Evolutionary conservation across 2,329 filamentous ascomycete genomes (phyloP).

Genomic region (Alternaria viburni): DNA sequence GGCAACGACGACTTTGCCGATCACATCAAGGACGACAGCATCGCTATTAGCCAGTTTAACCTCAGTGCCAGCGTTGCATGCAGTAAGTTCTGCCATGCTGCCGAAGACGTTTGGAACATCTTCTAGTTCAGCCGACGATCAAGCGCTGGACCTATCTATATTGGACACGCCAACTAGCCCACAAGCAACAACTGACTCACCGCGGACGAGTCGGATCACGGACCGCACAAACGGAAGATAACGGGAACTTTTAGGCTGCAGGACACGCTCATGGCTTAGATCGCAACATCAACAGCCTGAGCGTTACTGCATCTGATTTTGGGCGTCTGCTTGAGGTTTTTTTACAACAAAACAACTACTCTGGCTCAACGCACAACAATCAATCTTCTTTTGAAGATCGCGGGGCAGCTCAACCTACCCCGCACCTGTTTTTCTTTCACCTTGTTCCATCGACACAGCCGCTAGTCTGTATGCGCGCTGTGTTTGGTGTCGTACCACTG

Average conservation of each 20-base stretch:
- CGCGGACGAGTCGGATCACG: slow-evolving; percentile 18
- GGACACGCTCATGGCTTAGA: slow-evolving; percentile 57
- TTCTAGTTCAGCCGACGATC: slow-evolving; percentile 62
- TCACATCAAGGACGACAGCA: slow-evolving; percentile 92
- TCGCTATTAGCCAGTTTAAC: slow-evolving; percentile 98
- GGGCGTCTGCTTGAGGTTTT: slow-evolving; percentile 74
- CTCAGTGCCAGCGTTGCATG: slow-evolving; percentile 96
- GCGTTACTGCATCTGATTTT: slow-evolving; percentile 57
- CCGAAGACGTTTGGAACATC: slow-evolving; percentile 94
- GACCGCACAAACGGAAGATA: slow-evolving; percentile 28
- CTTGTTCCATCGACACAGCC: slow-evolving; percentile 15
- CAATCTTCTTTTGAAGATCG: slow-evolving; percentile 50
- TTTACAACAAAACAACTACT: slow-evolving; percentile 80
- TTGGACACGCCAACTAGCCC: slow-evolving; percentile 34
- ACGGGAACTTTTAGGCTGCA: slow-evolving; percentile 36
- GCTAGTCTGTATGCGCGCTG: slow-evolving; percentile 18
- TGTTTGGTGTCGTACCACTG: slow-evolving; percentile 18
- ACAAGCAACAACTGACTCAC: slow-evolving; percentile 28
- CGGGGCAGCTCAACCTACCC: slow-evolving; percentile 71
- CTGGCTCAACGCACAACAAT: slow-evolving; percentile 79
- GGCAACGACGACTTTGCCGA: slow-evolving; percentile 95
- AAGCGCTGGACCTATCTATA: slow-evolving; percentile 28
- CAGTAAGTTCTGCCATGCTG: slow-evolving; percentile 99
- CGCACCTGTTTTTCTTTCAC: slow-evolving; percentile 39
- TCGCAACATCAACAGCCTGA: slow-evolving; percentile 73